phyloP scores from a whole-genome alignment of 352 stramenopile species.

The Elongisporangium undulatum region DNA sequence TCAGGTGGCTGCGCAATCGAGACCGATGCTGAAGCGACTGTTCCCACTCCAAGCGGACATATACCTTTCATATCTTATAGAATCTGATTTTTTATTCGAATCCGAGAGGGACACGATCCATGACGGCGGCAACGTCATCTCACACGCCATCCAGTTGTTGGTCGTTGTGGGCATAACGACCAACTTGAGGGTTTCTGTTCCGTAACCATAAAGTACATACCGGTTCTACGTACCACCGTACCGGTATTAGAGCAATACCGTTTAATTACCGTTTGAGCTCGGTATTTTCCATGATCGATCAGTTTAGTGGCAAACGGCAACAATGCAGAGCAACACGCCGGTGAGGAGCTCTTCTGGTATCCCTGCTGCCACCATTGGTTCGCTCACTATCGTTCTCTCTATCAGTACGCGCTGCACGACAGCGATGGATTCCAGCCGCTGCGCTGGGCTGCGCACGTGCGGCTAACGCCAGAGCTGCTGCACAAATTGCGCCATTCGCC shows the following conservation, averaged over 20 bases:
- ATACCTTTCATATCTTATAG: neutral
- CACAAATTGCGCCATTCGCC: constrained; percentile 39
- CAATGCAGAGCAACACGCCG: constrained; percentile 17
- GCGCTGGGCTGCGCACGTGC: constrained; percentile 65
- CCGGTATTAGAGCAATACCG: neutral
- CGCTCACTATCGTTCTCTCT: neutral
- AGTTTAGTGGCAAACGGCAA: neutral
- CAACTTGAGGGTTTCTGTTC: too few species aligned
- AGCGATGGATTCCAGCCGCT: constrained; percentile 21
- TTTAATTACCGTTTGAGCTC: too few species aligned
- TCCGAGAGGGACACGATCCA: neutral
- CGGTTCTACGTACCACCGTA: neutral
- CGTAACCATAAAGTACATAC: too few species aligned
- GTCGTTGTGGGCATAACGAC: too few species aligned
- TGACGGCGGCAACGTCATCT: neutral
- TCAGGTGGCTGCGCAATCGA: too few species aligned
- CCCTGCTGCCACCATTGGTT: neutral
- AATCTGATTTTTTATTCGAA: neutral
- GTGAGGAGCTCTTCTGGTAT: constrained; percentile 2
- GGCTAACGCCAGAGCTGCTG: constrained; percentile 73
- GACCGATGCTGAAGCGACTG: neutral
- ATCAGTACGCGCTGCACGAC: constrained; percentile 72
- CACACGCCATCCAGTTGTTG: neutral
- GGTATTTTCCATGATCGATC: neutral
- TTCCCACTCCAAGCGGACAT: neutral